These are phyloP conservation scores for Trichosanthes cucumerina DNA, from an alignment of 306 rosid genomes.

Conservation along the genomic window DNA sequence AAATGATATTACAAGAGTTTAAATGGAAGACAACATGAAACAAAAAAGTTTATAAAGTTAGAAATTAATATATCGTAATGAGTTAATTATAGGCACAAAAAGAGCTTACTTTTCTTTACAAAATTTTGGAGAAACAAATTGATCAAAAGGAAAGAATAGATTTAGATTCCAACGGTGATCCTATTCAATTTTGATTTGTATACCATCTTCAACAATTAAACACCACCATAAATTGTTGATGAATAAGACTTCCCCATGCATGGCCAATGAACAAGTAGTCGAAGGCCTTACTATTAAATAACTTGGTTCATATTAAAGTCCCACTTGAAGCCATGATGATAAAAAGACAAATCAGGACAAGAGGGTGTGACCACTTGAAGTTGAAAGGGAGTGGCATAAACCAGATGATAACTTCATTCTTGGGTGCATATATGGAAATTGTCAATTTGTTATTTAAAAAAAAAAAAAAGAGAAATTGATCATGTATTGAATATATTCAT, in stretches of 20 bases:
- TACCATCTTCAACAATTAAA: not conserved
- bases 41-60: not conserved
- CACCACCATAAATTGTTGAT: not conserved
- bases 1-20: not conserved
- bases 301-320: not conserved
- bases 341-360: conserved; percentile 9
- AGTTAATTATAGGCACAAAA: not conserved
- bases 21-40: too few species aligned
- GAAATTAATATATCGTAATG: too few species aligned
- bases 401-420: not conserved
- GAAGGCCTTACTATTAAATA: not conserved
- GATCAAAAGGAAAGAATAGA: not conserved
- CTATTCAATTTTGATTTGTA: not conserved
- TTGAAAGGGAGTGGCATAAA: not conserved
- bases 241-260: not conserved
- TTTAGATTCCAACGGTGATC: not conserved
- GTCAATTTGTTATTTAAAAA: not conserved
- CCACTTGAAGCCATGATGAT: conserved; percentile 4
- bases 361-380: not conserved
- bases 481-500: too few species aligned
- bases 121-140: not conserved
- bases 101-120: not conserved
- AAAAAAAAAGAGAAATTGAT: not conserved
- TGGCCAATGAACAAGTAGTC: conserved; percentile 6
- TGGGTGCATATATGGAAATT: conserved; percentile 4